Evolutionary conservation across 2,329 filamentous ascomycete species (phyloP), one percentile per base, ranked within the genome.

Genomic region (Microcyclosporella mali): DNA sequence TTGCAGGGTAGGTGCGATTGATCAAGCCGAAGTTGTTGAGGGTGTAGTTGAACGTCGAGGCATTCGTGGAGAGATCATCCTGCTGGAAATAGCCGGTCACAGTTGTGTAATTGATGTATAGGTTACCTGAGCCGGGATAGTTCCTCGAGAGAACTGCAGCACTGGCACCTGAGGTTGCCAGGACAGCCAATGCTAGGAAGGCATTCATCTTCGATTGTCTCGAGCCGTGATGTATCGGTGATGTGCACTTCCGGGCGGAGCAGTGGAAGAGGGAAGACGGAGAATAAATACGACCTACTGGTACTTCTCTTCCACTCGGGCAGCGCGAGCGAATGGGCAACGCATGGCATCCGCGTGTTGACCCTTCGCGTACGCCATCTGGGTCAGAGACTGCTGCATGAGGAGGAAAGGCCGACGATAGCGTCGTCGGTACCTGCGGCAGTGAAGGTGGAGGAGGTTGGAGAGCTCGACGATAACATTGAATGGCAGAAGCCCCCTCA

Each of bases 1-100:
- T 84, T 1, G 72, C 76, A 4, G 75, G 68, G 57, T 84, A 84
- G 1, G 72, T 71, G 36, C 74, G 73, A 55, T 82, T 73, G 49
- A 85, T 71, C 16, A 86, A 69, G 19, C 82, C 83, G 56, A 83
- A 82, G 65, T 84, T 84, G 43, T 66, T 67, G 21, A 70, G 64
- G 18, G 73, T 77, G 56, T 84, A 84, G 62, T 84, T 78, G 61
- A 84, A 85, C 2, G 64, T 72, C 2, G 59, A 66, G 1, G 78
- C 63, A 43, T 77, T 65, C 1, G 81, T 84, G 3, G 66, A 56
- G 0, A 68, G 56, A 16, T 82, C 72, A 56, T 84, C 81, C 55
- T 85, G 81, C 16, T 78, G 64, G 54, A 85, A 85, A 60, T 79
- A 78, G 0, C 78, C 81, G 0, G 69, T 66, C 0, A 84, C 69